A percentile compares a stretch with the other conserved stretches of the same genome.
Conservation (phyloP, 148 eudicot species). For the Fagopyrum tataricum region DNA sequence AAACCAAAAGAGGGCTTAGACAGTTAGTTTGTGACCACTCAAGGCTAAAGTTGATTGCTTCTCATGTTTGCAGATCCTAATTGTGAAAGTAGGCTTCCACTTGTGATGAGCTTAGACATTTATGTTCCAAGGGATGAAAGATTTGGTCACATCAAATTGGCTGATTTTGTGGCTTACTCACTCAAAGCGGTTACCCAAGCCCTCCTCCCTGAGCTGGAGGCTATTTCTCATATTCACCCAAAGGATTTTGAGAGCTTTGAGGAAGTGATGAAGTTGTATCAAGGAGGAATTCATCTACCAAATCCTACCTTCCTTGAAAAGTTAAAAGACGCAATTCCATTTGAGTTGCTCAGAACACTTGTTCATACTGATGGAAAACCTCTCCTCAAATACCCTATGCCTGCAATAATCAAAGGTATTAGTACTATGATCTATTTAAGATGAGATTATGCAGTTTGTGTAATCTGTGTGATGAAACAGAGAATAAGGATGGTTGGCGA, state of each 20-base stretch:
- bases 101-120: constrained; percentile 36
- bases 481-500: constrained; percentile 74
- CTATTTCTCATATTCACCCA: constrained; percentile 37
- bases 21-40: no score
- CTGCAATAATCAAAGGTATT: constrained; percentile 63
- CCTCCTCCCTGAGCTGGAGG: constrained; percentile 41
- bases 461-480: constrained; percentile 22
- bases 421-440: neutral
- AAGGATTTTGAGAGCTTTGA: constrained; percentile 62
- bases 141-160: constrained; percentile 55
- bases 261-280: constrained; percentile 47
- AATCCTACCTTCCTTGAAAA: constrained; percentile 21
- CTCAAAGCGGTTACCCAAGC: constrained; percentile 51
- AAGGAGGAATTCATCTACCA: constrained; percentile 46
- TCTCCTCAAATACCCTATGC: constrained; percentile 53
- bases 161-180: constrained; percentile 52
- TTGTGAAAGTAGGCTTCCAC: constrained; percentile 59
- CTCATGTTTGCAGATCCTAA: constrained; percentile 42
- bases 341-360: constrained; percentile 46
- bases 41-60: neutral
- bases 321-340: constrained; percentile 41
- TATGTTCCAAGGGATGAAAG: constrained; percentile 84
- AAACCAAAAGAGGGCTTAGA: no score
- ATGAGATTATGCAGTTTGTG: neutral
- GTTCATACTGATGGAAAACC: constrained; percentile 49